Percentiles rank a stretch among this genome's conserved stretches.
These are phyloP conservation scores for Bidens hawaiensis DNA, from an alignment of 140 eudicot species.

Conservation along the genomic window DNA sequence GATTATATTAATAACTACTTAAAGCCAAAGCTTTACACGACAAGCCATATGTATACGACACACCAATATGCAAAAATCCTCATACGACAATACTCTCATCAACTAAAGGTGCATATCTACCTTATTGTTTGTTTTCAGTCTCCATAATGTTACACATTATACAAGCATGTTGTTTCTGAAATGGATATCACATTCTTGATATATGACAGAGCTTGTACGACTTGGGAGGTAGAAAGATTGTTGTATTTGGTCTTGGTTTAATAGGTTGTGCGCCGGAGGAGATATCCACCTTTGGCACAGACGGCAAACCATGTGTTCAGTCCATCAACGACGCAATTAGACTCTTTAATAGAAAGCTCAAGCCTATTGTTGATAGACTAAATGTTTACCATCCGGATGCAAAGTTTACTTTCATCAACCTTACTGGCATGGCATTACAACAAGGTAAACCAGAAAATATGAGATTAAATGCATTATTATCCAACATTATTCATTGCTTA, in stretches of 20 bases:
- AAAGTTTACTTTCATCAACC: slow-evolving; percentile 27
- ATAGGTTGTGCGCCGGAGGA: slow-evolving; percentile 41
- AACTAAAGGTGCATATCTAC: slow-evolving; percentile 22
- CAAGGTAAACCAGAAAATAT: slow-evolving; percentile 1
- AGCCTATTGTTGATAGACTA: slow-evolving; percentile 23
- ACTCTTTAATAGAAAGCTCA: slow-evolving; percentile 26
- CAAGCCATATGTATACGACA: slow-evolving; percentile 25
- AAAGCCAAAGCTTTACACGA: slow-evolving; percentile 22
- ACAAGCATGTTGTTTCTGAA: background rate
- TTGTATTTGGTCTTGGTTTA: slow-evolving; percentile 32
- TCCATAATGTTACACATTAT: background rate
- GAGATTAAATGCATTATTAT: background rate
- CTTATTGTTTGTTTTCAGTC: background rate
- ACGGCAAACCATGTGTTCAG: slow-evolving; percentile 33
- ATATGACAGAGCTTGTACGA: slow-evolving; percentile 23
- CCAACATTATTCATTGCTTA: background rate
- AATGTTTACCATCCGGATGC: slow-evolving; percentile 20
- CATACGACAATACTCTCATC: slow-evolving; percentile 27
- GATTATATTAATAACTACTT: slow-evolving; percentile 49
- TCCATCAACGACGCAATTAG: slow-evolving; percentile 27
- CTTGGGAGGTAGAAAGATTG: slow-evolving; percentile 46
- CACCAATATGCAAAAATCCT: slow-evolving; percentile 22
- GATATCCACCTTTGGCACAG: slow-evolving; percentile 22
- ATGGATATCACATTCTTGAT: background rate
- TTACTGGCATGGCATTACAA: slow-evolving; percentile 9